Evolutionary conservation across 164 flowering plant species (phyloP), one percentile per base, ranked within the genome.

Genomic region (Magnolia kwangsiensis): DNA sequence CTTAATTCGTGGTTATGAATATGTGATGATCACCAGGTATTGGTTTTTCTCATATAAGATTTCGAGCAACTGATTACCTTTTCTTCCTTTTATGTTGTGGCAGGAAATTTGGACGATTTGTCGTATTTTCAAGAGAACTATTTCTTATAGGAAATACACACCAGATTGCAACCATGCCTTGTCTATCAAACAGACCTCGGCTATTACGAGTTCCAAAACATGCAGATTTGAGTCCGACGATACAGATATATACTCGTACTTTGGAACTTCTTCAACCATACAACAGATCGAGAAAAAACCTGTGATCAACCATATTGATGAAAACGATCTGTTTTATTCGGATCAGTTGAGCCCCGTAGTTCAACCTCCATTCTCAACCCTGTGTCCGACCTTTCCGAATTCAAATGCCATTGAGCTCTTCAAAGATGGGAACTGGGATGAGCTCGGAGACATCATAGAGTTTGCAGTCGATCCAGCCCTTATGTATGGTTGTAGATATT

Each of bases 21-120:
- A 37, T 37, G 7, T 37, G 45, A 37, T 37, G 7, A 37, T 37
- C 45, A 37, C 0, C 45, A 37, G 45, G 45, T 37, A 4, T 37
- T 37, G 7, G 7, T 37, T 37, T 37, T 37, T 37, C 45, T 37
- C 45, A 37, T 37, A 37, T 37, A 37, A 37, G 45, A 7, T n/a
- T 63, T 4, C 66, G 13, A 24, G 27, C 45, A 10, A 14, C 69
- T 68, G 50, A 68, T 31, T 31, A 68, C 9, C 14, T 1, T 16
- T 11, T 9, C 13, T 8, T 37, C 18, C 29, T 68, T 55, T 11
- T 11, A 0, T 55, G 18, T 27, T 68, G 37, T 29, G 19, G 73
- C 90, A 95, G 98, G 98, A 95, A 83, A 89, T 92, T 13, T 93
- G 97, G 98, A 95, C 98, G 0, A 77, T 95, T 18, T 95, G 98